Evolutionary conservation across 1,284 basidiomycete genomes (phyloP).

Genomic region (Gymnopus androsaceus): DNA sequence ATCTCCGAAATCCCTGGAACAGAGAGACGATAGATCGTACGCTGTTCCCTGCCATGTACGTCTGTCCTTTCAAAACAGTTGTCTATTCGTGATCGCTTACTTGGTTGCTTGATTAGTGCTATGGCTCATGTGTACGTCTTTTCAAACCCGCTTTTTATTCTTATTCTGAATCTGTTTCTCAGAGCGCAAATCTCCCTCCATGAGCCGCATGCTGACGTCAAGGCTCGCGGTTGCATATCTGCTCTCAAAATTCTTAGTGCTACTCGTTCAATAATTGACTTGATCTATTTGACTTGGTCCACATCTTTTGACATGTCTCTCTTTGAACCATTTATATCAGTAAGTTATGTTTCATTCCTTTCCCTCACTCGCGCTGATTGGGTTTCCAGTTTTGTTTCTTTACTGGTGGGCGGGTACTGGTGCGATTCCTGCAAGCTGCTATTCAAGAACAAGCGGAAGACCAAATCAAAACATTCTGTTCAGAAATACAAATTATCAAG

Average conservation of each 20-base stretch:
- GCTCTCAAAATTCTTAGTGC: conserved; percentile 66
- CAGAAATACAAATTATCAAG: conserved; percentile 68
- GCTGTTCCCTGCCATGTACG: conserved; percentile 66
- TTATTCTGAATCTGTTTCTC: conserved; percentile 5
- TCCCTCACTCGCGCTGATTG: neutral
- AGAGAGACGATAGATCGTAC: conserved; percentile 64
- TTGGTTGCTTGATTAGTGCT: too few species aligned
- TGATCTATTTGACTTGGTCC: conserved; percentile 65
- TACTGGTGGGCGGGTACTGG: conserved; percentile 61
- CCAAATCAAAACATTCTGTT: conserved; percentile 54
- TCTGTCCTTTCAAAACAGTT: conserved; percentile 36
- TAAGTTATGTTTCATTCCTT: conserved; percentile 29
- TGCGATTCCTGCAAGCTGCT: conserved; percentile 62
- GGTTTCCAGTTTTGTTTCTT: conserved; percentile 26
- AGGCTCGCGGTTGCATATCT: conserved; percentile 59
- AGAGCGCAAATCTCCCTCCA: conserved; percentile 69
- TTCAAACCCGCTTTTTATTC: neutral
- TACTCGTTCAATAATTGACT: conserved; percentile 63
- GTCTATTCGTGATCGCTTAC: neutral
- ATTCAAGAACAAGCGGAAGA: conserved; percentile 52
- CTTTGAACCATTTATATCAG: conserved; percentile 62
- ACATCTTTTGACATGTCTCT: conserved; percentile 72
- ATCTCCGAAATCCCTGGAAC: conserved; percentile 55
- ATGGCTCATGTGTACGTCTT: conserved; percentile 62
- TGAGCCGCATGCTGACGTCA: conserved; percentile 69